Base-by-base conservation (phyloP, 2,329 filamentous ascomycete species). In the Neocatenulostroma microsporum region DNA sequence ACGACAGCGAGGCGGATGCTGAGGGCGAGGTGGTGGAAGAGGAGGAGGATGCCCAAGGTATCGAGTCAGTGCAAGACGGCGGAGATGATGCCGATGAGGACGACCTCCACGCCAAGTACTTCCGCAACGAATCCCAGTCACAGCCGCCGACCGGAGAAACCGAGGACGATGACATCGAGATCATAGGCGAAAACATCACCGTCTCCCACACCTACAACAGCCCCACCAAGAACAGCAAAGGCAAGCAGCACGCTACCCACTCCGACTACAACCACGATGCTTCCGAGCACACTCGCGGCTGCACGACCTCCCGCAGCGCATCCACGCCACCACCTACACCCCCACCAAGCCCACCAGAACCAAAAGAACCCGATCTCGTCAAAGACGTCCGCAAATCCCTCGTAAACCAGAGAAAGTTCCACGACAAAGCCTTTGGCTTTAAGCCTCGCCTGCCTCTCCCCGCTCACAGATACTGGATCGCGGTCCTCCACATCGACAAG, bases 401-500 rank as follows among this genome's bases (percentile, higher is more conserved):
- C 33, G 20, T 29, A n/a, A 13, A 25, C n/a, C 39, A 52, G 43
- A 44, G 43, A 18, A 35, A 36, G 23, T 44, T 57, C 17, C 55
- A 58, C 48, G 14, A 37, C 13, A 45, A 42, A 18, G 46, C 43
- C 15, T 24, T 36, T 12, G 21, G 30, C 27, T 29, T 50, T 28
- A 45, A 47, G 21, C 50, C 55, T 1, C 34, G 38, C 13, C 39
- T 54, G 21, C 37, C 42, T 7, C 35, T 52, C n/a, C 36, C 46
- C 2, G 21, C 32, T 1, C 48, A 49, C 21, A 45, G 58, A 14
- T 61, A 60, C 48, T 58, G 53, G 55, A 55, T 59, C 36, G 56
- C 47, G 9, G 49, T 61, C 5, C 40, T 60, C 11, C 38, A 46
- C 30, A 33, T 38, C 33, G 38, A n/a, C n/a, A n/a, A n/a, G n/a